phyloP scores from a whole-genome alignment of 2,329 filamentous ascomycete genomes.

The Microsporum canis region DNA sequence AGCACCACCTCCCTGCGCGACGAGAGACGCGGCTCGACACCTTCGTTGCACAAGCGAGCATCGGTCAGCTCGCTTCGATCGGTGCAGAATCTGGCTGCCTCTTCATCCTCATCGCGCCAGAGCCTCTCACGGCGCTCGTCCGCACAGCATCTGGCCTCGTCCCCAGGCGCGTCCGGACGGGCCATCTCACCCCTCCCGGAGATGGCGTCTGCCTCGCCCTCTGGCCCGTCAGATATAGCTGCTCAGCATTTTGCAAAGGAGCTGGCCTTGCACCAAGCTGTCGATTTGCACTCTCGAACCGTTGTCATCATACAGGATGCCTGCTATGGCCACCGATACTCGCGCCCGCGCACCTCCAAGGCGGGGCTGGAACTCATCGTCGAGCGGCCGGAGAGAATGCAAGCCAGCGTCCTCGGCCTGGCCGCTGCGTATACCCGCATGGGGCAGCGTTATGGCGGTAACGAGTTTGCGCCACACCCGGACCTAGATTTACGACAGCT shows the following conservation, averaged over 20 bases:
- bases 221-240: conserved; percentile 49
- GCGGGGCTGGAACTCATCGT: conserved; percentile 68
- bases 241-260: conserved; percentile 59
- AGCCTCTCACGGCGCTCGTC: conserved; percentile 28
- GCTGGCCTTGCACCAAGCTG: conserved; percentile 49
- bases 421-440: conserved; percentile 84
- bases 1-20: conserved; percentile 29
- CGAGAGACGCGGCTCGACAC: conserved; percentile 25
- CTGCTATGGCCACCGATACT: conserved; percentile 89
- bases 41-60: conserved; percentile 29
- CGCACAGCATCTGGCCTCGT: conserved; percentile 17
- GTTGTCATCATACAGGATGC: conserved; percentile 83
- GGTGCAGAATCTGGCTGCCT: conserved; percentile 19
- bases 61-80: conserved; percentile 31
- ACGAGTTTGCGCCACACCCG: conserved; percentile 56
- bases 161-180: conserved; percentile 21
- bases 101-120: conserved; percentile 20
- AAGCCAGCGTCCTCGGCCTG: conserved; percentile 70
- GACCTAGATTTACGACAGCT: conserved; percentile 44
- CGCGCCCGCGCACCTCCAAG: conserved; percentile 66
- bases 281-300: conserved; percentile 44
- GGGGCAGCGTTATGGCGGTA: conserved; percentile 65
- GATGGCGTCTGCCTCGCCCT: conserved; percentile 13
- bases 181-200: conserved; percentile 19
- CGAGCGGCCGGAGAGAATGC: conserved; percentile 82